These are phyloP conservation scores for Solanum sitiens DNA, from an alignment of 257 asterid species.

Conservation along the genomic window DNA sequence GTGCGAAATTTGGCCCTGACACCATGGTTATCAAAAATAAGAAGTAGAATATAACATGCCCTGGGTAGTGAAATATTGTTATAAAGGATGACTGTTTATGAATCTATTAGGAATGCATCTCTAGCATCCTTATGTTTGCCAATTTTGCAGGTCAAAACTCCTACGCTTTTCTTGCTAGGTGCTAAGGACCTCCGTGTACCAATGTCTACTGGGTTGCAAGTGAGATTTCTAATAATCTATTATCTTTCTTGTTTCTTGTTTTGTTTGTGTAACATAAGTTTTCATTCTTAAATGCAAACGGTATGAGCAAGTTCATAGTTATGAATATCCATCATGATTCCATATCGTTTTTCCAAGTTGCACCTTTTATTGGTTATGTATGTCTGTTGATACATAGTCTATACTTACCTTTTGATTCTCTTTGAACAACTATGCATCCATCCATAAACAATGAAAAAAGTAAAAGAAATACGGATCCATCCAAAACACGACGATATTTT, in stretches of 20 bases:
- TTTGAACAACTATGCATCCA: background rate
- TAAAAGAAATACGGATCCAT: background rate
- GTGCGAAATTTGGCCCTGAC: background rate
- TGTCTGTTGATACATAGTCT: background rate
- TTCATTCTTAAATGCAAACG: background rate
- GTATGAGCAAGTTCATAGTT: background rate
- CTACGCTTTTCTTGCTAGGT: slow-evolving; percentile 71
- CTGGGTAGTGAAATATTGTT: too few relatives aligned
- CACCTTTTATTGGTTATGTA: background rate
- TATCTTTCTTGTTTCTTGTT: background rate
- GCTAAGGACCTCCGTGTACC: slow-evolving; percentile 96
- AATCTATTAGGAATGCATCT: background rate
- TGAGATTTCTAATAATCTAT: slow-evolving; percentile 16
- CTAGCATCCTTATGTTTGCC: background rate
- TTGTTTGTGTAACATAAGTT: background rate
- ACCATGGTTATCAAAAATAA: background rate
- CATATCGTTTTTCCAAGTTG: background rate
- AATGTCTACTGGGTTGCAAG: slow-evolving; percentile 72
- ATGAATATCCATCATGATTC: background rate
- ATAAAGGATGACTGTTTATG: background rate
- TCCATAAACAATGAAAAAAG: background rate
- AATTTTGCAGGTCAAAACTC: slow-evolving; percentile 75
- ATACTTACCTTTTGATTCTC: background rate
- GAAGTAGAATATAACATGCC: background rate
- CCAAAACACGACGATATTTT: background rate